Conservation (phyloP, 352 stramenopile species). For the Aphanomyces stellatus region DNA sequence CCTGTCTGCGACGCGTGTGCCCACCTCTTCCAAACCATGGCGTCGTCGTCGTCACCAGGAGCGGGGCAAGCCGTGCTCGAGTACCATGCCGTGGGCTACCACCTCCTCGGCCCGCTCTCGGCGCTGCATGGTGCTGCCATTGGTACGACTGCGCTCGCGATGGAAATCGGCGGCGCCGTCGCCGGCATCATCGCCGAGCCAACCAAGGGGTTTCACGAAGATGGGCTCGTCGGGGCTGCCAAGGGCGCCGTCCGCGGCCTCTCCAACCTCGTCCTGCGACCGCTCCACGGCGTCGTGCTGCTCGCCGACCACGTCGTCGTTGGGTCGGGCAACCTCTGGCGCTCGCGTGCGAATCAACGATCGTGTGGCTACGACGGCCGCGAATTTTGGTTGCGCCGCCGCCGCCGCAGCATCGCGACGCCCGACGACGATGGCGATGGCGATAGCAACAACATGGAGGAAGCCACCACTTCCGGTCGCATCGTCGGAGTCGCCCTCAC, state of each 20-base stretch:
- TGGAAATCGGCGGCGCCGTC: slow-evolving; percentile 50
- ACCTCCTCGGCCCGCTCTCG: slow-evolving; percentile 42
- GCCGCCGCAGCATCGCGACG: too few relatives aligned
- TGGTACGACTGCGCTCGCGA: slow-evolving; percentile 45
- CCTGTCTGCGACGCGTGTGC: slow-evolving; percentile 46
- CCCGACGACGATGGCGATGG: too few relatives aligned
- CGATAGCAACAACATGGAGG: too few relatives aligned
- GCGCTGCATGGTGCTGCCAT: slow-evolving; percentile 39
- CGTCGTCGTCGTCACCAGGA: too few relatives aligned
- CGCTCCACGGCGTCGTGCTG: slow-evolving; percentile 42
- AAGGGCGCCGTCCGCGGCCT: slow-evolving; percentile 52
- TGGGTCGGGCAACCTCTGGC: slow-evolving; percentile 45
- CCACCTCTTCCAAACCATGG: slow-evolving; percentile 42
- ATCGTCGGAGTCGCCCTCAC: not conserved
- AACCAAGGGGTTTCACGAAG: slow-evolving; percentile 43
- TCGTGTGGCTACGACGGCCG: not conserved
- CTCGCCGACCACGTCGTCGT: slow-evolving; percentile 61
- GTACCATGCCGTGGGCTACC: slow-evolving; percentile 56
- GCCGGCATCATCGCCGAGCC: slow-evolving; percentile 56
- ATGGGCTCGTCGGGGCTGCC: slow-evolving; percentile 47
- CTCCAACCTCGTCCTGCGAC: slow-evolving; percentile 40
- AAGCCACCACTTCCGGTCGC: not conserved
- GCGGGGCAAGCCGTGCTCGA: slow-evolving; percentile 54
- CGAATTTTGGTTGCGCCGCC: not conserved
- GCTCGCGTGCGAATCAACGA: slow-evolving; percentile 20